Evolutionary conservation across 83 land plant genomes (phyloP).

Genomic region (Isoetes engelmannii): DNA sequence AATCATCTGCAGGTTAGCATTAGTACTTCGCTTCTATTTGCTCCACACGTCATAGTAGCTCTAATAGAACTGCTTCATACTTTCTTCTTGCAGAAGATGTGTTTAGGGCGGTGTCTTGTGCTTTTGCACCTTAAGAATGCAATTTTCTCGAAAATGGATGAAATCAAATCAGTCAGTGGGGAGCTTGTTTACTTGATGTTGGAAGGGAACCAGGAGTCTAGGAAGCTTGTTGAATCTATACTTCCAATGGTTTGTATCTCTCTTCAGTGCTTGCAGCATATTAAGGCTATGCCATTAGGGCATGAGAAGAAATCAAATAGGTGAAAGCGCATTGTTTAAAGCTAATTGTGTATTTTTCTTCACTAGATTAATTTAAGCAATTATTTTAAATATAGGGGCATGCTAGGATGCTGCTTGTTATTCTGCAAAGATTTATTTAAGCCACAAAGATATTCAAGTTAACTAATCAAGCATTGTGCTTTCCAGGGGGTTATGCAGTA

Average conservation of each 20-base stretch:
- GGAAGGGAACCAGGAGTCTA: constrained; percentile 39
- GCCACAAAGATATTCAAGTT: too few relatives aligned
- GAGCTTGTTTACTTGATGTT: constrained; percentile 32
- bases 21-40: too few relatives aligned
- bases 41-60: not conserved
- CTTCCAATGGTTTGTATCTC: constrained; percentile 32
- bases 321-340: too few relatives aligned
- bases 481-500: too few relatives aligned
- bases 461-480: too few relatives aligned
- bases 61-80: not conserved
- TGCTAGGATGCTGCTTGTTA: too few relatives aligned
- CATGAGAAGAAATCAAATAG: too few relatives aligned
- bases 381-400: too few relatives aligned
- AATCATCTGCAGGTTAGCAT: constrained; percentile 33
- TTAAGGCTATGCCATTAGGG: too few relatives aligned
- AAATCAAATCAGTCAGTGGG: constrained; percentile 30
- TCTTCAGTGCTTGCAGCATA: not conserved
- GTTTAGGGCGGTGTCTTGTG: constrained; percentile 34
- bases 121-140: constrained; percentile 40
- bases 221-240: constrained; percentile 34
- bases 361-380: too few relatives aligned
- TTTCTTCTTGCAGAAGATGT: constrained; percentile 25
- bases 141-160: constrained; percentile 34
- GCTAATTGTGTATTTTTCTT: too few relatives aligned
- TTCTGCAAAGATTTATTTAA: too few relatives aligned